phyloP scores from a whole-genome alignment of 2,329 filamentous ascomycete species.

The Aspergillus pseudotamarii region DNA sequence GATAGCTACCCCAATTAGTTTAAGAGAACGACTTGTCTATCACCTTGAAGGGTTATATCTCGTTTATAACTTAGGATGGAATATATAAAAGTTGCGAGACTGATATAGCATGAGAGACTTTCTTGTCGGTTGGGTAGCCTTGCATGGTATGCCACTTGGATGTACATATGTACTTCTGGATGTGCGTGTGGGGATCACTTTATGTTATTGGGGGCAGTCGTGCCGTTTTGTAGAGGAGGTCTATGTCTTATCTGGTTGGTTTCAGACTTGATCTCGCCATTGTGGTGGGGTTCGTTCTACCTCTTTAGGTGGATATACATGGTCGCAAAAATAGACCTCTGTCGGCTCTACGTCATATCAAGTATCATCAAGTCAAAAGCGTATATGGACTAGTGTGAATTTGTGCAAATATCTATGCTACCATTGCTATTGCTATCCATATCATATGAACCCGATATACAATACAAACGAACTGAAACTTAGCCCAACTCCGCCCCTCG shows the following conservation, averaged over 20 bases:
- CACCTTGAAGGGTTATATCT: neutral
- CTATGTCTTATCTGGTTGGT: no score
- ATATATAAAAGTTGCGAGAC: neutral
- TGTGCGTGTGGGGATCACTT: no score
- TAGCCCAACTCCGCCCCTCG: slow-evolving; percentile 8
- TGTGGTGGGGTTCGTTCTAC: no score
- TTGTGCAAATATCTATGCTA: neutral
- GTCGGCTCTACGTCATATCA: neutral
- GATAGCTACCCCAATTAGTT: neutral
- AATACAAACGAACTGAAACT: slow-evolving; percentile 8
- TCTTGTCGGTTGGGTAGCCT: neutral
- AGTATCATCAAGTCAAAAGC: neutral
- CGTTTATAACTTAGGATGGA: no score
- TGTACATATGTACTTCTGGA: no score
- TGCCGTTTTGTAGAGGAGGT: no score
- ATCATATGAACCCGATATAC: slow-evolving; percentile 1
- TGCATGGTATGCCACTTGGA: neutral
- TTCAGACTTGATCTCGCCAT: no score
- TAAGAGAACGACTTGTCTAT: neutral
- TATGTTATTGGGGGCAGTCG: no score
- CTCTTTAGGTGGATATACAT: no score
- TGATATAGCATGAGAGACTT: neutral
- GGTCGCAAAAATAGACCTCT: neutral
- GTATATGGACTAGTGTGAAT: neutral
- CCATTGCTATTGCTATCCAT: slow-evolving; percentile 3